Base-by-base conservation (phyloP, 2,329 filamentous ascomycete genomes). In the Aspergillus latus region DNA sequence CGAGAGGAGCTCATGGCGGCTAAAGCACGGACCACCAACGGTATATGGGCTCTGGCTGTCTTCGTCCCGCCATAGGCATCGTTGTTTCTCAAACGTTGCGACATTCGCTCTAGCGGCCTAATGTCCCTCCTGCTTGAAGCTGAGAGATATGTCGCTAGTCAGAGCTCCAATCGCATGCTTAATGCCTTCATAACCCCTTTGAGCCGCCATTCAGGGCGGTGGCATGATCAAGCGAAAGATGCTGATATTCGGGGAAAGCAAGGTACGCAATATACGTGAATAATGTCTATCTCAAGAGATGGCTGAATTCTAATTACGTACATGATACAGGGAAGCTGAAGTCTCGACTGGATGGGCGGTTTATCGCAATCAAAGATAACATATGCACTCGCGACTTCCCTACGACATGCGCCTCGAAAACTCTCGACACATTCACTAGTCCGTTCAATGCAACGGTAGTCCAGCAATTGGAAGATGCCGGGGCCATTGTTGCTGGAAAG, bases 401-500 rank as follows among this genome's bases (percentile, higher is more conserved):
- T 1, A 96, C 92, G 26, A 95, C 92, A 75, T 96, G 92, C 74
- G 90, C 86, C 61, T 97, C 93, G 2, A 77, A 77, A 16, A 88
- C 92, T 53, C 83, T 97, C 40, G 70, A 79, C n/a, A 79, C 78
- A 59, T 90, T 92, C 72, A 76, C 73, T 36, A 91, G 88, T 59
- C 90, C 92, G 3, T 93, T 89, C 72, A 85, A 92, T 69, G 91
- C 93, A 15, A 93, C 90, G 7, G 86, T 97, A 15, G 85, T 95
- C 36, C 76, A 80, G 50, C 83, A 87, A 64, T 80, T 97, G 34
- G 82, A 83, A 54, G 70, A 77, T 29, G 80, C 82, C 4, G 88
- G 88, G 42, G 86, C 84, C 5, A 72, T 82, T 5, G 72, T 93
- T 1, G 80, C 86, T 1, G 88, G 88, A 5, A 96, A 96, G 74